A percentile compares a stretch with the other conserved stretches of the same genome.
These are phyloP conservation scores for Penicillium diatomitis DNA, from an alignment of 495 filamentous ascomycete species.

Conservation along the genomic window DNA sequence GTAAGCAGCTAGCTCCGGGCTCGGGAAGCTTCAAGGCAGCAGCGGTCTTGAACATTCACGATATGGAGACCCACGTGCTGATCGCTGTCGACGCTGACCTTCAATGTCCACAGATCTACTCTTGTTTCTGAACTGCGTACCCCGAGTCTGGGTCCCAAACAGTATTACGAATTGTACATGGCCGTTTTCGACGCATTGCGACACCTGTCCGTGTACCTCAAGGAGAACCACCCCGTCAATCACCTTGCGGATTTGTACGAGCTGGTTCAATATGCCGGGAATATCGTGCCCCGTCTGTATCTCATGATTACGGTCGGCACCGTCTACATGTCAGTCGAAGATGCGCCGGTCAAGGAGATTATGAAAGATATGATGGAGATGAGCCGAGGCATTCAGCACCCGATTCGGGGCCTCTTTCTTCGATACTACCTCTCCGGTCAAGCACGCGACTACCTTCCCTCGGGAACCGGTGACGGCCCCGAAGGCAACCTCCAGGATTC, in stretches of 20 bases:
- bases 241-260: conserved; percentile 98
- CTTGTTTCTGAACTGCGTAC: conserved; percentile 95
- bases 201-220: conserved; percentile 91
- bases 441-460: conserved; percentile 78
- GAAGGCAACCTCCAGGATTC: conserved; percentile 96
- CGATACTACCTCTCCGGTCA: conserved; percentile 94
- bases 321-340: conserved; percentile 96
- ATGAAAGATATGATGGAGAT: conserved; percentile 99
- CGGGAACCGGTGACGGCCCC: conserved; percentile 74
- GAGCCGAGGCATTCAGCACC: conserved; percentile 95
- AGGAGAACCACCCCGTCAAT: conserved; percentile 94
- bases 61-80: conserved; percentile 7
- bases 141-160: conserved; percentile 89
- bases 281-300: conserved; percentile 92
- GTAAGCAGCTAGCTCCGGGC: conserved; percentile 38
- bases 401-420: conserved; percentile 86
- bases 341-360: conserved; percentile 97
- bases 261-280: conserved; percentile 96
- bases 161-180: conserved; percentile 99
- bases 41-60: conserved; percentile 19
- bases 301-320: conserved; percentile 99
- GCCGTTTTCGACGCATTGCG: conserved; percentile 95
- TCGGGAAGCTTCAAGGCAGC: conserved; percentile 26
- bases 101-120: conserved; percentile 59
- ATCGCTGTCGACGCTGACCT: conserved; percentile 6